These are phyloP conservation scores for Neocatenulostroma microsporum DNA, from an alignment of 2,329 filamentous ascomycete species.

Conservation along the genomic window DNA sequence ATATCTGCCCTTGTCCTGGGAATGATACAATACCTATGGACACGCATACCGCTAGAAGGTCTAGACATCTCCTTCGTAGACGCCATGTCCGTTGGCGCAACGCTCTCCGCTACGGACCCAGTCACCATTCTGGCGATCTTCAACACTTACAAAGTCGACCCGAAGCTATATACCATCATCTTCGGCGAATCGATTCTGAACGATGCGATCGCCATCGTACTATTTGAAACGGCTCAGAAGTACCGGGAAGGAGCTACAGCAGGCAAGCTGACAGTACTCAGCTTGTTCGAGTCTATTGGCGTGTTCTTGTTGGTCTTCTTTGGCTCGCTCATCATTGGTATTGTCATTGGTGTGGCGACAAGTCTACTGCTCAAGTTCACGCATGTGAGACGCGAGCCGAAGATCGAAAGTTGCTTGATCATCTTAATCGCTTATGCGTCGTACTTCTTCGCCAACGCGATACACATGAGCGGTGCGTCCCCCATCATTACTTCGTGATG, in stretches of 20 bases:
- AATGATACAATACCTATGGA: conserved; percentile 80
- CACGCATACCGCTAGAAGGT: conserved; percentile 74
- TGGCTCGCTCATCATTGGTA: conserved; percentile 80
- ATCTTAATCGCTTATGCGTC: conserved; percentile 91
- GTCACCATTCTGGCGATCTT: conserved; percentile 98
- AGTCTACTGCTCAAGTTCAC: conserved; percentile 91
- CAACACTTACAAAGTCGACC: conserved; percentile 98
- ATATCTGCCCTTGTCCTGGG: conserved; percentile 94
- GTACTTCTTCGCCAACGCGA: conserved; percentile 95
- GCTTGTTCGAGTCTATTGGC: conserved; percentile 82
- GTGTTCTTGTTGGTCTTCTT: conserved; percentile 97
- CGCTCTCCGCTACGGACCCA: conserved; percentile 90
- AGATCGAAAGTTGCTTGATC: conserved; percentile 93
- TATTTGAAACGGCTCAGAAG: conserved; percentile 94
- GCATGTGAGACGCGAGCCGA: conserved; percentile 81
- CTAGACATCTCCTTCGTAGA: conserved; percentile 86
- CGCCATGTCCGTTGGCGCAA: conserved; percentile 92
- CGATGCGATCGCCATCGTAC: conserved; percentile 94
- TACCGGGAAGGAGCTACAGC: conserved; percentile 69
- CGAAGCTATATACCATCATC: conserved; percentile 96
- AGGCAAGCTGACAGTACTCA: conserved; percentile 65
- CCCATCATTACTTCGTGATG: conserved; percentile 6
- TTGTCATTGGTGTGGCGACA: conserved; percentile 76
- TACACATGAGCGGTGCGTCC: conserved; percentile 85
- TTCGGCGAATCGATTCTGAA: conserved; percentile 98